Evolutionary conservation across 2,329 filamentous ascomycete genomes (phyloP), one percentile per base, ranked within the genome.

Genomic region (Ophiostoma sp.): DNA sequence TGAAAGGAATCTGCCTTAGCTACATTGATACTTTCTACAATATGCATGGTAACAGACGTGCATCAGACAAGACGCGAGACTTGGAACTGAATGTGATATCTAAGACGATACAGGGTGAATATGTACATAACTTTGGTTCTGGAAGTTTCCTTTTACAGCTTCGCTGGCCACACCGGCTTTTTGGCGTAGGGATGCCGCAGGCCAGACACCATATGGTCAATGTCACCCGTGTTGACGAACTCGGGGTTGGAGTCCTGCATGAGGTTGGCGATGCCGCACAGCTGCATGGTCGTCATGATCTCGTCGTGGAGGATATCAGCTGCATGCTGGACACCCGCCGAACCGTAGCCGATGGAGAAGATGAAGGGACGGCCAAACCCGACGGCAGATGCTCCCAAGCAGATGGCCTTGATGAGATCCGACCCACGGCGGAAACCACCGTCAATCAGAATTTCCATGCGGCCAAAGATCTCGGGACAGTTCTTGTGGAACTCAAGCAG

Each of bases 341-440:
- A 80, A 3, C 86, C 86, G 73, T 85, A 78, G 68, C 73, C 75
- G 2, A 77, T 59, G 2, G 77, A 70, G 39, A 83, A 87, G 79
- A 88, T 82, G 68, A 85, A 84, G 0, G 84, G 80, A 3, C 87
- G 79, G 5, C 86, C 87, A 2, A 89, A 75, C 8, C 86, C 81
- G 0, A 85, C 83, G 3, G 81, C 83, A 2, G 79, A 80, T 1
- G 83, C 83, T 0, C 83, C 83, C 3, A 84, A 79, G 15, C 81
- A 82, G 36, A 85, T 76, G 7, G 83, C 82, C 77, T 85, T 85
- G 52, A 85, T 78, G 4, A 84, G 79, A 72, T 85, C 83, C 1
- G 82, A 82, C 0, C 83, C 83, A 48, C 82, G 80, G 57, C 82
- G 80, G 66, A 85, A 82, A 5, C 83, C 83, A 39, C 83, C 83